Base-by-base conservation (phyloP, 768 basidiomycete species). In the Terana coerulea region DNA sequence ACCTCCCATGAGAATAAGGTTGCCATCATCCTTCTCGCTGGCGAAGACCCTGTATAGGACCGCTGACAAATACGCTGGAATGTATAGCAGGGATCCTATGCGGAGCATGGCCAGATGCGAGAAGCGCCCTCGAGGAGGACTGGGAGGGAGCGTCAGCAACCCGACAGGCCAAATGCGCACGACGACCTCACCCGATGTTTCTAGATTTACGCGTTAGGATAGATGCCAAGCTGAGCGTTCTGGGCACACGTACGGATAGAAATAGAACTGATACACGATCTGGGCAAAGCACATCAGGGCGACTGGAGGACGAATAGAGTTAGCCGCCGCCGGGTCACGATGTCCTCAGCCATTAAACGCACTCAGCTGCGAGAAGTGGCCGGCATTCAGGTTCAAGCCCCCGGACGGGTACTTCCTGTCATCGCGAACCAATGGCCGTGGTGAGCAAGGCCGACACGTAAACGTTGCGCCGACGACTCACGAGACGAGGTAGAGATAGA, bases 261-360 rank as follows among this genome's bases (percentile, higher is more conserved):
- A 76, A 63, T 91, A 83, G 64, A 92, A 94, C 62, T 94, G 94
- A 64, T 94, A 95, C 31, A 84, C 82, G 46, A 97, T 88, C 67
- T 95, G 93, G 54, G 84, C 89, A n/a, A 93, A 75, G 67, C 91
- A 95, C 94, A 97, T 95, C 50, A 95, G 60, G 5, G 90, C 91
- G 64, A 90, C 90, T 92, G 57, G n/a, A n/a, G n/a, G n/a, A n/a
- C n/a, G n/a, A 30, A 44, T 51, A 30, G 9, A 57, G 14, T n/a
- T 34, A 40, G 50, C 35, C 49, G 37, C 55, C 56, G n/a, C 21
- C 43, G n/a, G 40, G 42, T 41, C 19, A 25, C 24, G 33, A 17
- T n/a, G 41, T 17, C n/a, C 10, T 35, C 28, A 35, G 5, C 45
- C 14, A 44, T 24, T 12, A n/a, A 31, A 71, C 80, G 46, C 54